Evolutionary conservation across 257 asterid genomes (phyloP), one percentile per base, ranked within the genome.

Genomic region (Parsonsia alboflavescens): DNA sequence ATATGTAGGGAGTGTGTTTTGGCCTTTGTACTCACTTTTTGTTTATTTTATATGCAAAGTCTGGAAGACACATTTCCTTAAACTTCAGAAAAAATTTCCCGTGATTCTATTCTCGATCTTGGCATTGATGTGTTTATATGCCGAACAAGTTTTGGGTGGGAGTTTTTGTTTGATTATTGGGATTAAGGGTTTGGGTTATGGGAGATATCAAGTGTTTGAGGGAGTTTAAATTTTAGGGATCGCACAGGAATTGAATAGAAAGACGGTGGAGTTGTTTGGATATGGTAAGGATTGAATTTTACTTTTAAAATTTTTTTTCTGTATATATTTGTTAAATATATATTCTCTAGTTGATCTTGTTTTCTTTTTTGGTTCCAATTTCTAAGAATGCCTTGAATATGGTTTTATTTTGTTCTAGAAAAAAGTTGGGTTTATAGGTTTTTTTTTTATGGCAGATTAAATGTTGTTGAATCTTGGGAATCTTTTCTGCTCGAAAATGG

Each of bases 21-120:
- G 63, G 54, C 53, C 57, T 75, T 48, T 74, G 46, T 71, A 61
- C 78, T 84, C 79, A 78, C 76, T 80, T 78, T 78, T 82, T 66
- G 48, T 79, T 71, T 81, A 81, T 75, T 80, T 74, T 77, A 49
- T 77, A 80, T 79, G 82, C 72, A 76, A 66, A n/a, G 74, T 72
- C 74, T 75, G 46, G 81, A 63, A 78, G 79, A 74, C 86, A 84
- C 82, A 82, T 85, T 82, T n/a, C 68, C n/a, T n/a, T n/a, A n/a
- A n/a, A n/a, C n/a, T n/a, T n/a, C n/a, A n/a, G n/a, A n/a, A n/a
- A n/a, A n/a, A n/a, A n/a, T n/a, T n/a, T n/a, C n/a, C n/a, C n/a
- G n/a, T n/a, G n/a, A n/a, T n/a, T n/a, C n/a, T n/a, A n/a, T n/a
- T n/a, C n/a, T n/a, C n/a, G n/a, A n/a, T n/a, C n/a, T n/a, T n/a